These are phyloP conservation scores for Trichothecium roseum DNA, from an alignment of 2,329 filamentous ascomycete species.

Conservation along the genomic window DNA sequence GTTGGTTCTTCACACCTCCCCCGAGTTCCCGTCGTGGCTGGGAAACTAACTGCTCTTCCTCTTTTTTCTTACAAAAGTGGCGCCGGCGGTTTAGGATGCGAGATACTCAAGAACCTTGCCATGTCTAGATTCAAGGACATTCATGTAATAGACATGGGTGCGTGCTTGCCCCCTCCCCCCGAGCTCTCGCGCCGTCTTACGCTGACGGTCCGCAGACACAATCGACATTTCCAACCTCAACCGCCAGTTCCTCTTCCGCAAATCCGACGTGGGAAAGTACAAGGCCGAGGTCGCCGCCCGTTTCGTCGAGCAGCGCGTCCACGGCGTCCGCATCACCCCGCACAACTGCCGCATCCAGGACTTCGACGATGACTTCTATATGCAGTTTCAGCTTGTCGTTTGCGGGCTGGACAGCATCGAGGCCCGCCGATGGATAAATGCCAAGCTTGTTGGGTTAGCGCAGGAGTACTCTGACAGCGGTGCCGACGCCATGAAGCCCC, in stretches of 20 bases:
- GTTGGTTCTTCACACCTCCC: no score
- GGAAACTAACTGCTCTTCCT: no score
- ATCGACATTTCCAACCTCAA: conserved; percentile 99
- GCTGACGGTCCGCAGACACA: conserved; percentile 51
- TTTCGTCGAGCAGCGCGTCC: conserved; percentile 84
- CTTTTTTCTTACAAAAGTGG: no score
- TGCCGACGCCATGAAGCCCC: conserved; percentile 77
- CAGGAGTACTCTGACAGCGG: conserved; percentile 53
- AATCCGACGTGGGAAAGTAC: conserved; percentile 80
- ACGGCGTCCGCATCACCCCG: conserved; percentile 84
- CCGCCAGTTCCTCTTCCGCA: conserved; percentile 90
- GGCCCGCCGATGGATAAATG: conserved; percentile 97
- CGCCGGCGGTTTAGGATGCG: conserved; percentile 87
- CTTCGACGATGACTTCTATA: conserved; percentile 92
- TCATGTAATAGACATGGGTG: conserved; percentile 97
- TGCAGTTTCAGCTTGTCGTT: conserved; percentile 88
- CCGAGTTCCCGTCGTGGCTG: no score
- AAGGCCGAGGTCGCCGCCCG: conserved; percentile 89
- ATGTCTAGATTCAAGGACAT: conserved; percentile 94
- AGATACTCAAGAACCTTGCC: conserved; percentile 92
- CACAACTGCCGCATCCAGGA: conserved; percentile 96
- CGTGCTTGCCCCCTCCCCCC: conserved; percentile 9
- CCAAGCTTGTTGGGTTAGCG: conserved; percentile 82
- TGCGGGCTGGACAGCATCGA: conserved; percentile 96
- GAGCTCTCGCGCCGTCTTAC: conserved; percentile 3